Evolutionary conservation across 331 rosid species (phyloP), one percentile per base, ranked within the genome.

Genomic region (Telfairia occidentalis): DNA sequence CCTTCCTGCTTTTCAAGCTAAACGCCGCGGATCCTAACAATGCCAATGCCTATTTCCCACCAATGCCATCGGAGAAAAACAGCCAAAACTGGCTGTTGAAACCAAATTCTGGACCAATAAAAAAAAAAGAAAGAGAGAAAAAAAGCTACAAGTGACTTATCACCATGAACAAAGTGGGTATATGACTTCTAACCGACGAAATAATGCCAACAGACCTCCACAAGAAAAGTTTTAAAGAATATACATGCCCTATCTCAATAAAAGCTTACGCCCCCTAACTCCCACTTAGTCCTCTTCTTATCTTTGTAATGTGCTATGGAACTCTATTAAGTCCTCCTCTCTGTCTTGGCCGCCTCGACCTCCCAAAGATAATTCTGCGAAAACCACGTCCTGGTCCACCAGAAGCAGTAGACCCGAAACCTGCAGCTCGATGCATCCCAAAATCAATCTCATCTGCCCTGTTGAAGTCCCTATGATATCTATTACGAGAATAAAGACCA

Each of bases 301-400:
- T 16, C 52, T 75, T 13, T 57, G 5, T 26, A 40, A 75, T 74
- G 21, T 23, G 66, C 49, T 60, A 89, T 53, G 81, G 80, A 46
- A 77, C 63, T 34, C 80, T 75, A 77, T 77, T 78, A 7, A 79
- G 64, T 63, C 77, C 79, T 72, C 77, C 79, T 80, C 96, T 77
- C 5, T 79, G 85, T 87, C 92, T 79, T 54, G 84, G 81, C 48
- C 89, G 84, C 83, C 92, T 85, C 59, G 90, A 67, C 60, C 97
- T 85, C 63, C 83, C 83, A 73, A 82, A 54, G n/a, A 80, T 49
- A 65, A 87, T 30, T 85, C 92, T 81, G 69, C 77, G 83, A 38
- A 88, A 60, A 81, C 90, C 85, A 23, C 89, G 90, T 54, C 97
- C 84, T 32, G 89, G 28, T 40, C 82, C 84, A 71, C 82, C 86